Conservation (phyloP, 2,329 filamentous ascomycete genomes). For the Colletotrichum sp. region DNA sequence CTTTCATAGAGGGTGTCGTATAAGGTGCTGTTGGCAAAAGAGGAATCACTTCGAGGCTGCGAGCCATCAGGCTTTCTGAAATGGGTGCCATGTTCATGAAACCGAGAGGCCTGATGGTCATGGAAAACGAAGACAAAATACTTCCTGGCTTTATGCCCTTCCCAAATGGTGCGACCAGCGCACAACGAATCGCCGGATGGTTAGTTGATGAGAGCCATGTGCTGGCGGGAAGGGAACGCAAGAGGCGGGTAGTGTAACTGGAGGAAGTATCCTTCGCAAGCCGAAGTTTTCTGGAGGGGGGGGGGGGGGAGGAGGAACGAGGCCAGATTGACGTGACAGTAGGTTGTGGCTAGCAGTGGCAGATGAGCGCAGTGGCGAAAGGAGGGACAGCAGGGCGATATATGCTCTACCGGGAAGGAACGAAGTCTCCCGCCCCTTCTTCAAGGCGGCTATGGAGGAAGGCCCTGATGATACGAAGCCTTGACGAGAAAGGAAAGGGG, state of each 20-base stretch:
- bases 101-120: not conserved
- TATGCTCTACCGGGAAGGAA: not conserved
- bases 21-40: conserved; percentile 9
- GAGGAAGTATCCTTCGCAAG: not conserved
- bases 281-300: not conserved
- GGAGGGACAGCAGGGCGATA: not conserved
- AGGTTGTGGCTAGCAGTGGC: not conserved
- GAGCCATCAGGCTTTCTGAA: not conserved
- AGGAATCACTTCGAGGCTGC: not conserved
- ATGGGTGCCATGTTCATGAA: not conserved
- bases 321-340: not conserved
- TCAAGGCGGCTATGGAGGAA: not conserved
- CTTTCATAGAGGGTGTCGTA: conserved; percentile 31
- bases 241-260: not conserved
- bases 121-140: not conserved
- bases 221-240: not conserved
- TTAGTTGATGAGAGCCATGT: not conserved
- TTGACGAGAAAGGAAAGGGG: not conserved
- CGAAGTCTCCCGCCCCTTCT: not conserved
- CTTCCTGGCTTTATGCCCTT: not conserved
- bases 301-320: not conserved
- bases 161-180: not conserved
- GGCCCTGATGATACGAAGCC: not conserved
- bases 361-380: not conserved
- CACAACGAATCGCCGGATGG: not conserved